A percentile compares a stretch with the other conserved stretches of the same genome.
Evolutionary conservation across 768 basidiomycete species (phyloP).

Genomic region (Filobasidium floriforme): DNA sequence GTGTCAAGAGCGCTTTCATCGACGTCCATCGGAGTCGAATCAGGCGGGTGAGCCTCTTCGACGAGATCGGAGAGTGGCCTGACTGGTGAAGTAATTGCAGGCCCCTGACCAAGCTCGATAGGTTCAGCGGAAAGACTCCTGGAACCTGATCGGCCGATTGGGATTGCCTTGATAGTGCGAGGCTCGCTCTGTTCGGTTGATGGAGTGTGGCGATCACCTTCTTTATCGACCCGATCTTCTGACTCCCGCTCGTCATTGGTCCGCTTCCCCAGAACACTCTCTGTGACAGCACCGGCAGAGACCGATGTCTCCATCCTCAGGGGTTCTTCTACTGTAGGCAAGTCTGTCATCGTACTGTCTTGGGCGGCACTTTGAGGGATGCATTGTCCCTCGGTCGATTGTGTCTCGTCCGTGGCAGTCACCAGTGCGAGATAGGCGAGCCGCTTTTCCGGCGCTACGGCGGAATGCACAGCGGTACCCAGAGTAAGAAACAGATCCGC

Average conservation of each 20-base stretch:
- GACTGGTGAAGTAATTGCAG: not conserved
- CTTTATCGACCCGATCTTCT: not conserved
- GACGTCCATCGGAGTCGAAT: not conserved
- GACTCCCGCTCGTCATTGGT: conserved; percentile 39
- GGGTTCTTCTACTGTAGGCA: conserved; percentile 24
- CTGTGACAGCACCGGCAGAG: conserved; percentile 4
- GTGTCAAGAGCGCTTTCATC: conserved; percentile 1
- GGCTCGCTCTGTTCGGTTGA: not conserved
- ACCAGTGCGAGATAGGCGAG: conserved; percentile 40
- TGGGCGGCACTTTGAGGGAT: not conserved
- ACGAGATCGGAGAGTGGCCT: not conserved
- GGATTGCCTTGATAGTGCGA: conserved; percentile 1
- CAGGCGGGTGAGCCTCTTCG: not conserved
- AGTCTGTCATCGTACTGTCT: too few relatives aligned
- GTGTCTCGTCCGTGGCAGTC: conserved; percentile 19
- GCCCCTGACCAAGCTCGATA: not conserved
- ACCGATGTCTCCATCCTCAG: conserved; percentile 4
- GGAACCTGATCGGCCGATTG: not conserved
- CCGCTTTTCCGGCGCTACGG: conserved; percentile 40
- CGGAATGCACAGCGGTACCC: conserved; percentile 5
- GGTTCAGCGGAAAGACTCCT: conserved; percentile 1
- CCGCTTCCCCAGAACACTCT: conserved; percentile 38
- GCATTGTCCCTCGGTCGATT: not conserved
- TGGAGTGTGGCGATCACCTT: not conserved
- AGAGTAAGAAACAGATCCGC: conserved; percentile 22